Percentiles rank a stretch among this genome's conserved stretches.
Conservation (phyloP, 371 early-diverging fungal species). For the Syncephalis fuscata region DNA sequence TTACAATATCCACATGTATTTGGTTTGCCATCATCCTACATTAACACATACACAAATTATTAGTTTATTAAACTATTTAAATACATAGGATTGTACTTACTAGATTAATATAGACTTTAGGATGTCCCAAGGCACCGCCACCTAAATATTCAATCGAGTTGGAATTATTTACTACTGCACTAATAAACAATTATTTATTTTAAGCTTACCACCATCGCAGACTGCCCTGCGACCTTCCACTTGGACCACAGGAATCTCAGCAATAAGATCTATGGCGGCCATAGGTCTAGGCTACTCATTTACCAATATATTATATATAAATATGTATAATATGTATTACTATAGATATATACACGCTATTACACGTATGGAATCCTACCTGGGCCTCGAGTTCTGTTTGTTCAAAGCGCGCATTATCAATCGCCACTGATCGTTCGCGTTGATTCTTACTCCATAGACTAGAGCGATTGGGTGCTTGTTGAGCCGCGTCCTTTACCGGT, state of each 20-base stretch:
- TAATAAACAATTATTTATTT: neutral
- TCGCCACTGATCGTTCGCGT: conserved; percentile 43
- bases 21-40: conserved; percentile 37
- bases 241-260: conserved; percentile 63
- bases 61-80: conserved; percentile 3
- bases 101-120: conserved; percentile 87
- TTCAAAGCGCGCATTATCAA: conserved; percentile 77
- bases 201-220: conserved; percentile 64
- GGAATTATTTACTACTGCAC: conserved; percentile 1
- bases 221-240: conserved; percentile 54
- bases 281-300: conserved; percentile 63
- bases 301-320: too few species aligned
- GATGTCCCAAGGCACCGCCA: conserved; percentile 89
- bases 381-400: conserved; percentile 69
- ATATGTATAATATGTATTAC: too few species aligned
- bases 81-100: conserved; percentile 21
- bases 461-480: conserved; percentile 62
- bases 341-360: neutral
- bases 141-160: conserved; percentile 1
- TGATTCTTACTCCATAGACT: conserved; percentile 65
- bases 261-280: conserved; percentile 86
- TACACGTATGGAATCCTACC: conserved; percentile 21
- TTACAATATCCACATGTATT: conserved; percentile 54
- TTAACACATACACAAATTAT: neutral
- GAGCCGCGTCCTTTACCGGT: neutral